phyloP scores from a whole-genome alignment of 371 early-diverging fungal genomes.

The Capniomyces stellatus region DNA sequence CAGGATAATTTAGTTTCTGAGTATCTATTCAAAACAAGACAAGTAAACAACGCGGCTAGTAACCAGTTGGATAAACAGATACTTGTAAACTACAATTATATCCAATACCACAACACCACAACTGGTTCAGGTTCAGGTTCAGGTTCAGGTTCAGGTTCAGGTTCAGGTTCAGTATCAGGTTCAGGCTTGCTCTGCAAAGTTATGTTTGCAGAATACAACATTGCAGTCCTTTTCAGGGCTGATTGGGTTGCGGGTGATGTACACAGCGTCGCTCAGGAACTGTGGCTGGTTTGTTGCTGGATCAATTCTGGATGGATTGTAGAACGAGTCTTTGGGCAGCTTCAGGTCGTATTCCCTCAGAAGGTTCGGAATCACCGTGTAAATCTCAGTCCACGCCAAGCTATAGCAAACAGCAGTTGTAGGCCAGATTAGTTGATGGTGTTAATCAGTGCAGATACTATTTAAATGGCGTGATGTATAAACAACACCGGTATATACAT shows the following conservation, averaged over 20 bases:
- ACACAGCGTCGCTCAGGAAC: background rate
- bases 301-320: slow-evolving; percentile 6
- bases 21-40: no score
- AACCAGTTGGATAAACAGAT: no score
- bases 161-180: no score
- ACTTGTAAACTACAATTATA: no score
- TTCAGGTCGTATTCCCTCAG: slow-evolving; percentile 10
- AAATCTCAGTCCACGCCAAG: slow-evolving; percentile 8
- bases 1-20: no score
- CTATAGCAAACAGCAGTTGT: background rate
- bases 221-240: background rate
- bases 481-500: background rate
- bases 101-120: no score
- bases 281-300: background rate
- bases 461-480: background rate
- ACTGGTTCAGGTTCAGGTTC: no score
- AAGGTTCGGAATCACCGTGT: slow-evolving; percentile 18
- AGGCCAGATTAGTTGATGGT: background rate
- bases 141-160: no score
- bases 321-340: slow-evolving; percentile 10
- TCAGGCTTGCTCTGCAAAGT: no score
- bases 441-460: background rate
- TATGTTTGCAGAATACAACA: background rate
- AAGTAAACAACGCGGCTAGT: no score
- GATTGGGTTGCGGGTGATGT: background rate